These are phyloP conservation scores for Spathaspora passalidarum DNA, from an alignment of 805 yeast species.

Conservation along the genomic window DNA sequence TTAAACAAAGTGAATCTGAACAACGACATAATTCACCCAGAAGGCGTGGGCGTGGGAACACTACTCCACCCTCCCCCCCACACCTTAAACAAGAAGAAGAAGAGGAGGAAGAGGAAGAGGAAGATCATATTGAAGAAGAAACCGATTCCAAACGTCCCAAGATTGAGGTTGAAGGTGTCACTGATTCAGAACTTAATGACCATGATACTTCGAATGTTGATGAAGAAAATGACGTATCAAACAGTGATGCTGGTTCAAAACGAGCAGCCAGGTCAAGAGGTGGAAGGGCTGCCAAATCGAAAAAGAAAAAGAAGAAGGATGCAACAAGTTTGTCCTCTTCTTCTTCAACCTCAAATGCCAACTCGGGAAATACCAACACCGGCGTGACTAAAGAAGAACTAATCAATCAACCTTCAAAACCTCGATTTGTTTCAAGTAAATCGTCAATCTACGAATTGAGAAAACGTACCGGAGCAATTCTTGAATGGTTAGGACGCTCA, in stretches of 20 bases:
- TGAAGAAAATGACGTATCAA: slow-evolving; percentile 7
- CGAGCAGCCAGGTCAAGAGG: slow-evolving; percentile 10
- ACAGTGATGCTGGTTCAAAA: too few relatives aligned
- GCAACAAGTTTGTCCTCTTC: not conserved
- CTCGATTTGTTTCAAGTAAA: slow-evolving; percentile 76
- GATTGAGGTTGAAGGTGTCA: slow-evolving; percentile 8
- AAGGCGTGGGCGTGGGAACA: not conserved
- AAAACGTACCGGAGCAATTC: slow-evolving; percentile 80
- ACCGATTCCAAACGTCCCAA: slow-evolving; percentile 7
- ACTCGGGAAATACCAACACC: slow-evolving; percentile 11
- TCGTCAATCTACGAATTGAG: slow-evolving; percentile 80
- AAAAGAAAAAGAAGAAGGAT: slow-evolving; percentile 8
- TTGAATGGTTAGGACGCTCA: slow-evolving; percentile 87
- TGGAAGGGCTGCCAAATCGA: slow-evolving; percentile 9
- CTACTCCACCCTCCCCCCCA: not conserved
- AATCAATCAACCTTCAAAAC: slow-evolving; percentile 71
- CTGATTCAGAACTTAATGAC: slow-evolving; percentile 12
- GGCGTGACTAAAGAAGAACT: slow-evolving; percentile 42
- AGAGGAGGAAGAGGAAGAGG: slow-evolving; percentile 11
- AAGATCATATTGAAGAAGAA: slow-evolving; percentile 12
- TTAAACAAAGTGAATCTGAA: not conserved
- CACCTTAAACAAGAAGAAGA: slow-evolving; percentile 4
- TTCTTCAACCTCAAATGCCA: not conserved
- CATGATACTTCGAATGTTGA: slow-evolving; percentile 12
- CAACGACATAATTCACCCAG: slow-evolving; percentile 2